phyloP scores from a whole-genome alignment of 805 yeast genomes.

The Candida rishiriensis region DNA sequence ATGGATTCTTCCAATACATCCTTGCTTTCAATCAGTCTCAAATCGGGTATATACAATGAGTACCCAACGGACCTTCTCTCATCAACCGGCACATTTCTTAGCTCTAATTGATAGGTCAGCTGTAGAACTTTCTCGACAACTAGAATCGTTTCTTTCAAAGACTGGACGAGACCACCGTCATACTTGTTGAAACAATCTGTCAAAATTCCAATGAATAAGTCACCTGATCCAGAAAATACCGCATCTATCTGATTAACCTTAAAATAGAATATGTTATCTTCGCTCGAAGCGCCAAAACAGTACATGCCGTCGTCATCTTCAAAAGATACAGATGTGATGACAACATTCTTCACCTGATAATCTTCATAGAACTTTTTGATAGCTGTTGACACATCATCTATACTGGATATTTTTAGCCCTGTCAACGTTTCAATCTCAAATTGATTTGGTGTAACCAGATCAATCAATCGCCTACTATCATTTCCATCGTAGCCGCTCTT shows the following conservation, averaged over 20 bases:
- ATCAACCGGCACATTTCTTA: not conserved
- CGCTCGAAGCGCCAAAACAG: conserved; percentile 39
- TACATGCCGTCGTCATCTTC: conserved; percentile 20
- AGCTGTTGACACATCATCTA: conserved; percentile 35
- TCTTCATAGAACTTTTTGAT: conserved; percentile 36
- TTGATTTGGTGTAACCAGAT: conserved; percentile 67
- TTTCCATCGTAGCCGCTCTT: not conserved
- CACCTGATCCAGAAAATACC: conserved; percentile 71
- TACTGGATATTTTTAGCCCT: conserved; percentile 37
- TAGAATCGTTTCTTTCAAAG: conserved; percentile 37
- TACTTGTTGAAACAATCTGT: conserved; percentile 43
- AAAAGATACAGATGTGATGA: conserved; percentile 53
- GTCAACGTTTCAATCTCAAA: conserved; percentile 65
- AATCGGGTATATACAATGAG: conserved; percentile 35
- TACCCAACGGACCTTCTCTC: conserved; percentile 8
- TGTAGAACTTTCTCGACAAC: conserved; percentile 39
- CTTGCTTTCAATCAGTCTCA: conserved; percentile 41
- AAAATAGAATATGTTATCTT: conserved; percentile 27
- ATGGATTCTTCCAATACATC: conserved; percentile 18
- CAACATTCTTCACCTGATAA: conserved; percentile 47
- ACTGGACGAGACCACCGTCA: conserved; percentile 21
- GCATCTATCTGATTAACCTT: conserved; percentile 51
- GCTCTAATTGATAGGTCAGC: conserved; percentile 31
- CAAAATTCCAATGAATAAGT: conserved; percentile 59
- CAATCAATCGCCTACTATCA: conserved; percentile 34